phyloP scores from a whole-genome alignment of 2,329 filamentous ascomycete genomes.

The Trichoderma semiorbis region DNA sequence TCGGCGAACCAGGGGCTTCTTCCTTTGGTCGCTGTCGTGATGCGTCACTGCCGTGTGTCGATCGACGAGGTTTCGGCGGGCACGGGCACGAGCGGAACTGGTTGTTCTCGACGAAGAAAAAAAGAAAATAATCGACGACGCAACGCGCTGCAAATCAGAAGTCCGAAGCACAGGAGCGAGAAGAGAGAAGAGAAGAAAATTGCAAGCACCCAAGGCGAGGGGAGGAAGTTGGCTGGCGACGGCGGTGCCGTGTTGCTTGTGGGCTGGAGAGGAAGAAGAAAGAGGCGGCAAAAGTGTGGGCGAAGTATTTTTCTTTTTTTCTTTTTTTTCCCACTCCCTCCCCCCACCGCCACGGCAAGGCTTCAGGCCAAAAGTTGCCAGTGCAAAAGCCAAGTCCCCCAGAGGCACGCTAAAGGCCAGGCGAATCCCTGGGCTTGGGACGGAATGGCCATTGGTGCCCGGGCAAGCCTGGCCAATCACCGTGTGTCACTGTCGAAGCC shows the following conservation, averaged over 20 bases:
- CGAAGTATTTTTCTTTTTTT: slow-evolving; percentile 27
- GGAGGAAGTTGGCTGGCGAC: slow-evolving; percentile 37
- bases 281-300: slow-evolving; percentile 21
- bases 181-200: slow-evolving; percentile 33
- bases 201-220: slow-evolving; percentile 39
- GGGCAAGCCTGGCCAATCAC: slow-evolving; percentile 20
- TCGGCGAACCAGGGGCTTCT: slow-evolving; percentile 12
- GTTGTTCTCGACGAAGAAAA: neutral
- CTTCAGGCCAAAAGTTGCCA: neutral
- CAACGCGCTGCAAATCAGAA: slow-evolving; percentile 12
- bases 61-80: slow-evolving; percentile 12
- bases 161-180: slow-evolving; percentile 24
- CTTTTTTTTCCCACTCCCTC: neutral
- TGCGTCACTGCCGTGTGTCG: slow-evolving; percentile 13
- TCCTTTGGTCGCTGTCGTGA: neutral
- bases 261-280: slow-evolving; percentile 26
- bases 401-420: neutral
- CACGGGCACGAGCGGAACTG: neutral
- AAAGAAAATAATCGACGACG: neutral
- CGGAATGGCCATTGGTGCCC: slow-evolving; percentile 15
- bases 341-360: slow-evolving; percentile 11
- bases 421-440: slow-evolving; percentile 13
- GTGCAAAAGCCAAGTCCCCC: neutral
- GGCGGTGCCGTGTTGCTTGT: slow-evolving; percentile 41
- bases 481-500: neutral